Conservation (phyloP, 305 asterid genomes). For the Solanum hybrid region DNA sequence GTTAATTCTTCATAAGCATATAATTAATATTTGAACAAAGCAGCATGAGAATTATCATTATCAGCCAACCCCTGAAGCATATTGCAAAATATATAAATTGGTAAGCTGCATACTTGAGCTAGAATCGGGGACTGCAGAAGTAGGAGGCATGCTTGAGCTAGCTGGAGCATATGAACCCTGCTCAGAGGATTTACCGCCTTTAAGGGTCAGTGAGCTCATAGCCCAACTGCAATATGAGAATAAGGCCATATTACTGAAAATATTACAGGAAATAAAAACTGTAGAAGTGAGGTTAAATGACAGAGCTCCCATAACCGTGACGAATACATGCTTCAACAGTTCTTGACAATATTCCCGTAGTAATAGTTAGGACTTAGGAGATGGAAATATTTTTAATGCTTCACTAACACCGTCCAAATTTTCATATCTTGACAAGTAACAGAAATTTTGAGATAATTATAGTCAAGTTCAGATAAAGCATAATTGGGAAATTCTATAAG, state of each 20-base stretch:
- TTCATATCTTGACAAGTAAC: background rate
- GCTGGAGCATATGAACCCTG: constrained; percentile 51
- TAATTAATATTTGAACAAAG: background rate
- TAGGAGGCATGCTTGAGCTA: constrained; percentile 41
- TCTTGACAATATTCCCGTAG: background rate
- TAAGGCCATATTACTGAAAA: background rate
- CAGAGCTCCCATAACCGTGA: background rate
- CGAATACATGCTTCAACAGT: background rate
- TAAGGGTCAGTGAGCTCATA: constrained; percentile 91
- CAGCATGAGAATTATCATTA: background rate
- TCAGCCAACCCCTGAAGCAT: background rate
- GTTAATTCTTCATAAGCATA: background rate
- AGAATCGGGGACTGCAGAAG: constrained; percentile 53
- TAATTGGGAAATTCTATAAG: background rate
- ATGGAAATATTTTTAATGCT: background rate
- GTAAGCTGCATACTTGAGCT: constrained; percentile 42
- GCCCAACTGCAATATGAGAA: constrained; percentile 80
- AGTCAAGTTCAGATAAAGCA: background rate
- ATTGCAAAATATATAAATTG: background rate
- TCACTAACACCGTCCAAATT: background rate
- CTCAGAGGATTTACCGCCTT: constrained; percentile 76
- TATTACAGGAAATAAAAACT: background rate
- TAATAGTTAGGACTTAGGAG: background rate
- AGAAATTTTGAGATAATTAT: background rate
- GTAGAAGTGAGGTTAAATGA: background rate